Evolutionary conservation across 345 rosid species (phyloP).

Genomic region (Lenwebbia sp.): DNA sequence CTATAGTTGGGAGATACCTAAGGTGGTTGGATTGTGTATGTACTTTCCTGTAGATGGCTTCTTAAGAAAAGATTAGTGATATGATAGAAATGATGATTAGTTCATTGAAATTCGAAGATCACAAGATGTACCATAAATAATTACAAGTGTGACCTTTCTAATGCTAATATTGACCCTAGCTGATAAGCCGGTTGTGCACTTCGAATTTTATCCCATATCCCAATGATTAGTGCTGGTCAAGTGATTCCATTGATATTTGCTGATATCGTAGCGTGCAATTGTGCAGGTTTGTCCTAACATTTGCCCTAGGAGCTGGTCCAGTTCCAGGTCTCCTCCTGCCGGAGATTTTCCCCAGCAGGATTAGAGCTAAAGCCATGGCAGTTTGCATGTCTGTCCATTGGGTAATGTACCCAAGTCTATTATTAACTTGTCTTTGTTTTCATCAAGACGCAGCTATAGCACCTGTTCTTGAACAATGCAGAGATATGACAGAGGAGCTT

Average conservation of each 20-base stretch:
- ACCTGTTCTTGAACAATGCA: neutral
- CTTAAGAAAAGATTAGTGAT: neutral
- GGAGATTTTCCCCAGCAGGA: constrained; percentile 83
- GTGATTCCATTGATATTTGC: neutral
- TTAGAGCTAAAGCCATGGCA: constrained; percentile 96
- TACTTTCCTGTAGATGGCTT: neutral
- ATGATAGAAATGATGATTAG: neutral
- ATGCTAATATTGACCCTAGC: neutral
- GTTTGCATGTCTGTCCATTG: constrained; percentile 95
- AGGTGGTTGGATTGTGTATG: neutral
- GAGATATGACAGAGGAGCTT: neutral
- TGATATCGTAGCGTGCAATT: neutral
- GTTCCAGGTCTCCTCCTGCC: constrained; percentile 94
- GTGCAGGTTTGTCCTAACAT: constrained; percentile 83
- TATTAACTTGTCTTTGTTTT: neutral
- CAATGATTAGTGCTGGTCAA: neutral
- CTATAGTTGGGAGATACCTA: neutral
- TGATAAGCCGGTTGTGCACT: neutral
- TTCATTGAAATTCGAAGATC: neutral
- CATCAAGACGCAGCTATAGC: neutral
- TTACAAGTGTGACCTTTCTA: neutral
- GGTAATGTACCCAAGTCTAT: constrained; percentile 36
- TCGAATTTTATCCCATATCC: neutral
- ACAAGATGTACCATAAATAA: neutral
- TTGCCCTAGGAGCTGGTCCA: constrained; percentile 97